A percentile compares a stretch with the other conserved stretches of the same genome.
These are phyloP conservation scores for Botryotinia convoluta DNA, from an alignment of 2,329 filamentous ascomycete genomes.

Conservation along the genomic window DNA sequence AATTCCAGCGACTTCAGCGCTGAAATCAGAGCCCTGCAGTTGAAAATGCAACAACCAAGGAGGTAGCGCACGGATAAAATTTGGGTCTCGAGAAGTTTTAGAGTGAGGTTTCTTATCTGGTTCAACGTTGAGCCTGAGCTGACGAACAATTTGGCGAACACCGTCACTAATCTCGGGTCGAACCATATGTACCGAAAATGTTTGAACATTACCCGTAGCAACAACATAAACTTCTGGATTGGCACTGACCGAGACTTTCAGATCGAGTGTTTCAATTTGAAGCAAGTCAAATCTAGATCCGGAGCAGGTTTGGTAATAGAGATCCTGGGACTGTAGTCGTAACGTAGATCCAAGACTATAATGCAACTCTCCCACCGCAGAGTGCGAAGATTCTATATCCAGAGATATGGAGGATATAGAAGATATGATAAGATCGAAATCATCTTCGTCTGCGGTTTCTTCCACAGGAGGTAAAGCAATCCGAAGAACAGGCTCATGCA, in stretches of 20 bases:
- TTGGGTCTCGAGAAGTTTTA: constrained; percentile 54
- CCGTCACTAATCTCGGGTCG: constrained; percentile 91
- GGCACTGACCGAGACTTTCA: constrained; percentile 81
- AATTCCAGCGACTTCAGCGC: constrained; percentile 83
- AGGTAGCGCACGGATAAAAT: constrained; percentile 75
- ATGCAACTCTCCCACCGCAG: constrained; percentile 75
- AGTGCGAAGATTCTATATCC: constrained; percentile 95
- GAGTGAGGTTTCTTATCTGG: constrained; percentile 55
- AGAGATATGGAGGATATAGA: constrained; percentile 91
- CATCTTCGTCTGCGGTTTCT: constrained; percentile 62
- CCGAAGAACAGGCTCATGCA: constrained; percentile 92
- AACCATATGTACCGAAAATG: constrained; percentile 84
- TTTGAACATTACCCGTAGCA: constrained; percentile 75
- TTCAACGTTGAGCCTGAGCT: constrained; percentile 70
- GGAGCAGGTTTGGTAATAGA: constrained; percentile 90
- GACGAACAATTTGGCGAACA: constrained; percentile 83
- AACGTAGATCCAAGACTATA: constrained; percentile 83
- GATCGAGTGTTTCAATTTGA: constrained; percentile 81
- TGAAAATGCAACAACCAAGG: constrained; percentile 81
- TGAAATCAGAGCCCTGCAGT: constrained; percentile 84
- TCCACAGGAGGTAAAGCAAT: constrained; percentile 82
- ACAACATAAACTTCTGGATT: constrained; percentile 82
- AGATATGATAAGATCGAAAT: constrained; percentile 93
- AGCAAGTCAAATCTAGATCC: constrained; percentile 83
- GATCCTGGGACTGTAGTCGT: constrained; percentile 77